These are phyloP conservation scores for Striga hermonthica DNA, from an alignment of 305 asterid genomes.

Conservation along the genomic window DNA sequence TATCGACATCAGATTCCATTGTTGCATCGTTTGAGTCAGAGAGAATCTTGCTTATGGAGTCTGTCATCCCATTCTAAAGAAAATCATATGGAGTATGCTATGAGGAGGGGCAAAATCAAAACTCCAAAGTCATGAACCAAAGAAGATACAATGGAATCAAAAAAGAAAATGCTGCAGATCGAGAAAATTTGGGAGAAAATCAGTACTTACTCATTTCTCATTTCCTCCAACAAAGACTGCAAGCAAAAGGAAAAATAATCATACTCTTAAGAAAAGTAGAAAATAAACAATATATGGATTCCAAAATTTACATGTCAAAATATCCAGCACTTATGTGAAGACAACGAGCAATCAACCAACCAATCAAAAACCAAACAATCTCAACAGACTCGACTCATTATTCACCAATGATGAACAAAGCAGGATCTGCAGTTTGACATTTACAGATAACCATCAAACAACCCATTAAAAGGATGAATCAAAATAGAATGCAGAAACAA, in stretches of 20 bases:
- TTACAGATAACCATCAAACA: slow-evolving; percentile 35
- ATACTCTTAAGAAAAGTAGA: slow-evolving; percentile 17
- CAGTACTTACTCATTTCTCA: slow-evolving; percentile 88
- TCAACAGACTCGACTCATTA: no score
- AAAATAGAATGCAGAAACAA: slow-evolving; percentile 10
- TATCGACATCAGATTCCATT: no score
- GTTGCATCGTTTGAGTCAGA: no score
- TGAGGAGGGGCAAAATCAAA: slow-evolving; percentile 27
- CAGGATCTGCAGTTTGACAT: slow-evolving; percentile 40
- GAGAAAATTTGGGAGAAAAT: neutral
- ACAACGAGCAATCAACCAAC: slow-evolving; percentile 30
- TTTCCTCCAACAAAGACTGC: slow-evolving; percentile 98
- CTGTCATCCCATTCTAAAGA: slow-evolving; percentile 80
- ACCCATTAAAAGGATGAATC: slow-evolving; percentile 31
- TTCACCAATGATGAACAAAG: slow-evolving; percentile 39
- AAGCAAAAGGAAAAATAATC: slow-evolving; percentile 33
- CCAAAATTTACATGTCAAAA: slow-evolving; percentile 46
- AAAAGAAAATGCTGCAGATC: no score
- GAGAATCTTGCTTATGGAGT: slow-evolving; percentile 82
- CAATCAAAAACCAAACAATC: no score
- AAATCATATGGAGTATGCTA: slow-evolving; percentile 18
- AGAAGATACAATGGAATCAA: slow-evolving; percentile 9
- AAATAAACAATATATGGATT: neutral
- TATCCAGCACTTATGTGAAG: slow-evolving; percentile 38
- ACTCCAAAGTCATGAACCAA: neutral